phyloP scores from a whole-genome alignment of 2,329 filamentous ascomycete genomes.

The Colletotrichum lupini region DNA sequence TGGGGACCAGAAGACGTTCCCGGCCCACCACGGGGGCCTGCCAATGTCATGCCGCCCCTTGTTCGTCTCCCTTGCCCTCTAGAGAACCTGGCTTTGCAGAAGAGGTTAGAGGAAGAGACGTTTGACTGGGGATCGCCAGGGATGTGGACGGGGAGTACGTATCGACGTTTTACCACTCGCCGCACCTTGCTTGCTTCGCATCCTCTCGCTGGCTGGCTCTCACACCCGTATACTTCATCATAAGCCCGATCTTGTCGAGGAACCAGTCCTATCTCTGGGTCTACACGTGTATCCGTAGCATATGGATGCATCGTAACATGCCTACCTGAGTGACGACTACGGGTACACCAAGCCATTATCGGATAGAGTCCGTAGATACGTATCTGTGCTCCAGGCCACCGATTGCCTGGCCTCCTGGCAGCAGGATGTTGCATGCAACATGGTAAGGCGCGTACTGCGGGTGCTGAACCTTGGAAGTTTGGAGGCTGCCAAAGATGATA shows the following conservation, averaged over 20 bases:
- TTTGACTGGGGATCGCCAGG: background rate
- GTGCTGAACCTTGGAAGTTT: background rate
- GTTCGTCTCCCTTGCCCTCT: background rate
- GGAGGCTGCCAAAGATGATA: background rate
- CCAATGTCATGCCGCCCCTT: slow-evolving; percentile 10
- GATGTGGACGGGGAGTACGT: background rate
- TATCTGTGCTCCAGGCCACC: background rate
- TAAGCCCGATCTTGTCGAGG: background rate
- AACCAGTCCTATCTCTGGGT: background rate
- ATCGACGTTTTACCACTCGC: slow-evolving; percentile 7
- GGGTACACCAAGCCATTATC: background rate
- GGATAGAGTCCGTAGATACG: background rate
- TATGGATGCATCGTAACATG: background rate
- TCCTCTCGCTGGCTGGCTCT: background rate
- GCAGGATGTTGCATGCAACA: background rate
- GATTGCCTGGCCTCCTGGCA: background rate
- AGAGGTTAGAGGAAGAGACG: slow-evolving; percentile 5
- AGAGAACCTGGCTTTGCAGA: slow-evolving; percentile 8
- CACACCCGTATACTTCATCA: background rate
- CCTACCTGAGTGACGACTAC: background rate
- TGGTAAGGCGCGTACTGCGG: slow-evolving; percentile 9
- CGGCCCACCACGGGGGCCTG: slow-evolving; percentile 9
- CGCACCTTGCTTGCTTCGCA: slow-evolving; percentile 1
- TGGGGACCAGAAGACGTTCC: background rate
- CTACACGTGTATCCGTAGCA: background rate